phyloP scores from a whole-genome alignment of 139 green algal genomes.

The Chlorella sp. region DNA sequence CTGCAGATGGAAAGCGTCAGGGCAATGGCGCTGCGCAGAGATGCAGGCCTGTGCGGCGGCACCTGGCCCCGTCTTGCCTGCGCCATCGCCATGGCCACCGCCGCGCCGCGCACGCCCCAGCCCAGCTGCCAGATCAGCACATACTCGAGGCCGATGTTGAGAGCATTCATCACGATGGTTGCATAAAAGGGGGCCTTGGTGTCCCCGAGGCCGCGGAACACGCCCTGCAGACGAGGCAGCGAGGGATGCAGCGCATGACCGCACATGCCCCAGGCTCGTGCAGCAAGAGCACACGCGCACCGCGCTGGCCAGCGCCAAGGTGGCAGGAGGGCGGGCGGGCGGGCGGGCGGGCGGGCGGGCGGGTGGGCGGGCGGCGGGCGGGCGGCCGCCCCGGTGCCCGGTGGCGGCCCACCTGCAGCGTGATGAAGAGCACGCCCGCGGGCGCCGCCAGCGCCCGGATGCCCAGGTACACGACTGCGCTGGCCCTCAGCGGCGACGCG shows the following conservation, averaged over 20 bases:
- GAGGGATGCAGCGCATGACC: neutral
- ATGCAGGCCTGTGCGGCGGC: neutral
- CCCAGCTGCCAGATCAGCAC: slow-evolving; percentile 69
- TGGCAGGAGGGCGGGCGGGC: no score
- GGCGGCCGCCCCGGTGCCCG: no score
- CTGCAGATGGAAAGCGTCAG: no score
- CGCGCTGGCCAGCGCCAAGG: no score
- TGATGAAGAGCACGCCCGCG: slow-evolving; percentile 38
- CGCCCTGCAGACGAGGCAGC: no score
- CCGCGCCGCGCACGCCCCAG: slow-evolving; percentile 71
- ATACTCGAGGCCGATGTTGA: slow-evolving; percentile 56
- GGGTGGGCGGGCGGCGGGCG: no score
- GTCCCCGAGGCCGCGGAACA: slow-evolving; percentile 26
- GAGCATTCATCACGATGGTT: slow-evolving; percentile 35
- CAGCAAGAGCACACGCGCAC: no score
- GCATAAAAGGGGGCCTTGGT: slow-evolving; percentile 41
- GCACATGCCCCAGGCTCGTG: no score
- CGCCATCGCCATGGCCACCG: slow-evolving; percentile 60
- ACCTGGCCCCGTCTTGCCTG: slow-evolving; percentile 37
- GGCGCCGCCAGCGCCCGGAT: slow-evolving; percentile 66
- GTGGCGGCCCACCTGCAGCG: slow-evolving; percentile 72
- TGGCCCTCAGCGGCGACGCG: slow-evolving; percentile 23
- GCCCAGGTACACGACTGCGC: slow-evolving; percentile 47
- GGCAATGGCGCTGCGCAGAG: no score
- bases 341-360: no score